These are phyloP conservation scores for Epichloe typhina DNA, from an alignment of 2,329 filamentous ascomycete species.

Conservation along the genomic window DNA sequence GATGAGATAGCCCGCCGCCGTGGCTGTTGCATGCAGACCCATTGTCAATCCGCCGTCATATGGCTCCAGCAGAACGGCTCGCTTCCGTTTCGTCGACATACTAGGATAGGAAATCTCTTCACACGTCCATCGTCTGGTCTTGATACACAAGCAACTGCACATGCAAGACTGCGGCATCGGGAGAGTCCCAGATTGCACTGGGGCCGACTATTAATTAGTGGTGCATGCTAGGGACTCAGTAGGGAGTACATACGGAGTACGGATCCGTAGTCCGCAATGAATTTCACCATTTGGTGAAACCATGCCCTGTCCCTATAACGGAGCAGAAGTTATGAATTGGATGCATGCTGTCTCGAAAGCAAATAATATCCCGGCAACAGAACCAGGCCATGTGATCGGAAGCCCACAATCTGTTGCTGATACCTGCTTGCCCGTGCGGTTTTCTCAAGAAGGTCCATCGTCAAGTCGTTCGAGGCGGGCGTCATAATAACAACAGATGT, in stretches of 20 bases:
- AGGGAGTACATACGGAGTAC: too few species aligned
- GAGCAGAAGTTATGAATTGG: neutral
- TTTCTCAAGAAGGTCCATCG: neutral
- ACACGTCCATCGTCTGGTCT: neutral
- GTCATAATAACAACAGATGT: neutral
- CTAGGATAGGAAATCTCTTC: neutral
- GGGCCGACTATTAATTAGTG: neutral
- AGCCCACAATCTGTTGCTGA: neutral
- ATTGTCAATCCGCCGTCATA: too few species aligned
- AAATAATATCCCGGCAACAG: neutral
- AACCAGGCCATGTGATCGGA: neutral
- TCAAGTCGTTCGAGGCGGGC: neutral
- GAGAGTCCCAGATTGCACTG: neutral
- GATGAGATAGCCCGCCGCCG: too few species aligned
- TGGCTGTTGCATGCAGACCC: too few species aligned
- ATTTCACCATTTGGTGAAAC: neutral
- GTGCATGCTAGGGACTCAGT: too few species aligned
- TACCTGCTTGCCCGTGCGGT: neutral
- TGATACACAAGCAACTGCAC: neutral
- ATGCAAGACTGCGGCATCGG: neutral
- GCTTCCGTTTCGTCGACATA: too few species aligned
- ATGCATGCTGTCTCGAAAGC: neutral
- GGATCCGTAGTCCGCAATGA: neutral
- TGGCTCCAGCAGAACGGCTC: too few species aligned
- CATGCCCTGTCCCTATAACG: neutral